Evolutionary conservation across 371 early-diverging fungal species (phyloP), one percentile per base, ranked within the genome.

Genomic region (Paramicrosporidium saccamoebae): DNA sequence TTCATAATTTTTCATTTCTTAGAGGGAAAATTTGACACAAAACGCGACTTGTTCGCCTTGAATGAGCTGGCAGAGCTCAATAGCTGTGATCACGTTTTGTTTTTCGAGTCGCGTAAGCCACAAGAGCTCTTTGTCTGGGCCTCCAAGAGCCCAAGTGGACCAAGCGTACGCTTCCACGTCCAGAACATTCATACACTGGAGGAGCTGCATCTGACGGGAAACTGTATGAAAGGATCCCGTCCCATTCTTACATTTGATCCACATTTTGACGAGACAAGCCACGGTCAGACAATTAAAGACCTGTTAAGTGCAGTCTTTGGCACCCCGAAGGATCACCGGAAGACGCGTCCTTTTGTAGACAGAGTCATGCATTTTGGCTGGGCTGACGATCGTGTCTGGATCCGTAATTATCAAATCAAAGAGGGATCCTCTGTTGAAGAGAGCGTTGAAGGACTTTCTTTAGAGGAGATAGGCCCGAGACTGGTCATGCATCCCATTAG

Each of bases 141-240:
- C 32, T 50, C 73, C 17, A 74, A 74, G 42, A 72, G 82, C 1
- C 86, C 86, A 13, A 74, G 73, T 25, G 90, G 94, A 3, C 94
- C 94, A 12, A 67, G 68, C 26, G 65, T 67, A 23, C 82, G 81
- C 46, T 82, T 92, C 42, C 68, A 67, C 22, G 75, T 86, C 30
- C 74, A 73, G 39, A 81, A 81, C 39, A 58, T 92, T 24, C 94
- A 92, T 40, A 92, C 94, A 8, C 77, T 88, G 81, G 79, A 84
- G 34, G 94, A 92, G 42, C 55, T 92, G 18, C 67, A 73, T 33
- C 64, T 88, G 69, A 81, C 77, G 1, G 94, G 94, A 32, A 92
- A 92, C 51, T 79, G 78, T 43, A 47, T 92, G 20, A 84, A 86
- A 43, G 86, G 88, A 5, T 81, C 82, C 10, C 65, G 94, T 23